phyloP scores from a whole-genome alignment of 179 eudicot species.

The Silene coronaria region DNA sequence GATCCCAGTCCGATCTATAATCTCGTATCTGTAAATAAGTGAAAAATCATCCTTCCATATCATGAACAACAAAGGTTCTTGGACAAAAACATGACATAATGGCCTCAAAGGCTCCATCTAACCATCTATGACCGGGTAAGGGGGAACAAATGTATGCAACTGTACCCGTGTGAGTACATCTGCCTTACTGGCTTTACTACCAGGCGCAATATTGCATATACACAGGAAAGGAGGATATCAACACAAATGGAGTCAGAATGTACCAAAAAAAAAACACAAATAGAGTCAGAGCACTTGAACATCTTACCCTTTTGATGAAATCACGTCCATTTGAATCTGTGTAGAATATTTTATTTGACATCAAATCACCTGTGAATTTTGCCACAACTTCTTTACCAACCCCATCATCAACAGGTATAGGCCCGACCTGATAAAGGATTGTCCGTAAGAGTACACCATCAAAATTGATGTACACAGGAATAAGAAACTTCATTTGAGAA shows the following conservation, averaged over 20 bases:
- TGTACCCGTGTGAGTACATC: background rate
- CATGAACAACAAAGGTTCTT: background rate
- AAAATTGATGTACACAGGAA: background rate
- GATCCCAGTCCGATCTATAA: constrained; percentile 89
- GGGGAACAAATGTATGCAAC: background rate
- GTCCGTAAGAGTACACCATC: constrained; percentile 7
- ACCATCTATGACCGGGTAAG: background rate
- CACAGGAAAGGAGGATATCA: background rate
- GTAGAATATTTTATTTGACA: constrained; percentile 69
- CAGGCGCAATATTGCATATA: background rate
- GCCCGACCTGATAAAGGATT: constrained; percentile 62
- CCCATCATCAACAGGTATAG: constrained; percentile 81
- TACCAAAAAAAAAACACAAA: no score
- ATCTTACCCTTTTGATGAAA: constrained; percentile 73
- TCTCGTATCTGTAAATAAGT: constrained; percentile 64
- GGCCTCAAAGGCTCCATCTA: background rate
- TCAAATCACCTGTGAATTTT: constrained; percentile 49
- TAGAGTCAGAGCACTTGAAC: background rate
- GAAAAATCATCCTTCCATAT: constrained; percentile 14
- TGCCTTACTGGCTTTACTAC: background rate
- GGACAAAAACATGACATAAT: background rate
- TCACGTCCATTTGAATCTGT: constrained; percentile 98
- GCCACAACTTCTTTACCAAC: constrained; percentile 88
- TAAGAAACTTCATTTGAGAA: background rate
- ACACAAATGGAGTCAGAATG: background rate